phyloP scores from a whole-genome alignment of 2,329 filamentous ascomycete genomes.

The Plenodomus lindquistii region DNA sequence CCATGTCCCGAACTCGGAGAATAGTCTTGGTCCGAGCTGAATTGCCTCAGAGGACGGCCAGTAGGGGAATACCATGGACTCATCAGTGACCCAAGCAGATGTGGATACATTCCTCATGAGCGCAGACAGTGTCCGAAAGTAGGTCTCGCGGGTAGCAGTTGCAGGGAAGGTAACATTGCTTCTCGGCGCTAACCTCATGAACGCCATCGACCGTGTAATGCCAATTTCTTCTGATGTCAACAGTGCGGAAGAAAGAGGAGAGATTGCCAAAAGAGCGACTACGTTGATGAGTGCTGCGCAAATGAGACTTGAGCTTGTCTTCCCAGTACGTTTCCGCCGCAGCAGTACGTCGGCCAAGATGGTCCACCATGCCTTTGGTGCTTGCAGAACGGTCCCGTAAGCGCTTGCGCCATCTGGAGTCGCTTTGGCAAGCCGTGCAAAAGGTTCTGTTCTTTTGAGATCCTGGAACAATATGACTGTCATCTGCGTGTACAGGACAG shows the following conservation, averaged over 20 bases:
- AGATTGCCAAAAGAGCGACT: slow-evolving; percentile 13
- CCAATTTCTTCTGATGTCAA: slow-evolving; percentile 17
- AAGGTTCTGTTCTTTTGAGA: slow-evolving; percentile 24
- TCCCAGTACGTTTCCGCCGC: slow-evolving; percentile 8
- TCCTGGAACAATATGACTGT: slow-evolving; percentile 24
- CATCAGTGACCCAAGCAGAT: slow-evolving; percentile 18
- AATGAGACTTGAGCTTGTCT: slow-evolving; percentile 13
- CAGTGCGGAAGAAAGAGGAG: slow-evolving; percentile 19
- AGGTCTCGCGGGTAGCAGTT: slow-evolving; percentile 11
- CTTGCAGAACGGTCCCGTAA: slow-evolving; percentile 15
- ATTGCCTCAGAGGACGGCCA: slow-evolving; percentile 15
- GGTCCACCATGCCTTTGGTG: slow-evolving; percentile 16
- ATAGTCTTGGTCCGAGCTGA: slow-evolving; percentile 12
- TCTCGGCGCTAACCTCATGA: slow-evolving; percentile 7
- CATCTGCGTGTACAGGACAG: slow-evolving; percentile 24
- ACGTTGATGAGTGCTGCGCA: slow-evolving; percentile 9
- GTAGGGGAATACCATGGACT: slow-evolving; percentile 14
- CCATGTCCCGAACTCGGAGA: slow-evolving; percentile 11
- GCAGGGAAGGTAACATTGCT: not conserved
- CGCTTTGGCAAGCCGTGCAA: slow-evolving; percentile 17
- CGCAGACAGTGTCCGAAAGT: slow-evolving; percentile 15
- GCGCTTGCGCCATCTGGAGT: slow-evolving; percentile 11
- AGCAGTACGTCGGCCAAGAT: slow-evolving; percentile 10
- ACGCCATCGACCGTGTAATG: slow-evolving; percentile 4
- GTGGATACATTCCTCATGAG: slow-evolving; percentile 15